Base-by-base conservation (phyloP, 2,329 filamentous ascomycete species). In the Aspergillaceae sp. region DNA sequence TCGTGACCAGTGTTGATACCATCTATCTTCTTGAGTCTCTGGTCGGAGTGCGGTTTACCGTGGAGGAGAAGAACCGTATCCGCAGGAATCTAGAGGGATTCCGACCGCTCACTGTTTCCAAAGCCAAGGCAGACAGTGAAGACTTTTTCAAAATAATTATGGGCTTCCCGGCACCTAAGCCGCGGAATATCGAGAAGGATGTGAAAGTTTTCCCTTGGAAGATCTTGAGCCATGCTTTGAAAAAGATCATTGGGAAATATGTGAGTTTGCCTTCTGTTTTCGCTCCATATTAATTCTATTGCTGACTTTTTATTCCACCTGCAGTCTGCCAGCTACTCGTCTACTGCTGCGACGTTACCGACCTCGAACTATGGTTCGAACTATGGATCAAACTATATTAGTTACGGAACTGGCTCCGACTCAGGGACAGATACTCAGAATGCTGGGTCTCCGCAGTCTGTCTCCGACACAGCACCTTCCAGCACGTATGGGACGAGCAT, bases 71-170 rank as follows among this genome's bases (percentile, higher is more conserved):
- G 80, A 98, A 98, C 67, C 83, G 92, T 44, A 97, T 98, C 58
- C 84, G 92, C 29, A 83, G 92, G 52, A 98, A 98, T 61, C 75
- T 98, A 32, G 92, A 98, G 65, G 90, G 90, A 0, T 97, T 95
- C 73, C 83, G 87, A 33, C 92, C 92, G 1, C 71, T 88, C 53
- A 98, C 92, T 0, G 89, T 98, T 11, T 95, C 89, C 56, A 98
- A 98, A 69, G 82, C 83, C 48, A 95, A 94, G 69, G 63, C 82
- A 1, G 91, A 97, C 49, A 95, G 87, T 63, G 91, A 97, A 65
- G 88, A 94, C 46, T 97, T 97, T 68, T 97, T 97, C 81, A 96
- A 96, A 72, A 78, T 96, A 58, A 97, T 98, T 70, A 98, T 98
- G 92, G 87, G 82, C 1, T 97, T 97, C 62, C 88, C 89, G 8